Evolutionary conservation across 495 filamentous ascomycete genomes (phyloP), one percentile per base, ranked within the genome.

Genomic region (Diplogelasinospora grovesii): DNA sequence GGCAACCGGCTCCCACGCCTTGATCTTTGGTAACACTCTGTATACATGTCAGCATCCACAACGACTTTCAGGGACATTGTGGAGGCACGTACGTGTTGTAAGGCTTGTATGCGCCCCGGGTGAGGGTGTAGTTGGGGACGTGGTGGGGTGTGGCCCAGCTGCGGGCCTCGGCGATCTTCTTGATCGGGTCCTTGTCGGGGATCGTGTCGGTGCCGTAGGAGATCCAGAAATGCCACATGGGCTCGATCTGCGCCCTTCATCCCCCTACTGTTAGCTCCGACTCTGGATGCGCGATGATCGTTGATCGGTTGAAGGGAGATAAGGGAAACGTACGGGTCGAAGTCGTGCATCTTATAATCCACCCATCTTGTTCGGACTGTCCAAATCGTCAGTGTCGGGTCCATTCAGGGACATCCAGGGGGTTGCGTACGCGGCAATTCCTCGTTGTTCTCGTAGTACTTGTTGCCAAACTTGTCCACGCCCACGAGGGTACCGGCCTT

Each of bases 161-260:
- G 26, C 87, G 74, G 39, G 75, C 68, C 19, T 76, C 70, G 56
- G 81, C 74, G n/a, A n/a, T n/a, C n/a, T n/a, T n/a, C 20, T 89
- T 32, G 46, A 89, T 50, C 23, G 82, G 73, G 61, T 99, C 92
- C 50, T 78, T 58, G 16, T 69, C 74, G 4, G 92, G 92, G 18
- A 89, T 83, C 59, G 87, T 82, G 63, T 97, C 89, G 41, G 93
- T 82, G 65, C 84, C 66, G 66, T 99, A 96, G 31, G 85, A 83
- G 52, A 97, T 86, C 92, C 92, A 99, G 16, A 86, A 86, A 64
- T 97, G 92, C 89, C 92, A 98, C 68, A 89, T 86, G 14, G 93
- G 93, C 65, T 98, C 93, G 57, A 96, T 82, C 30, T 97, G 89
- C 42, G 77, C 66, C 21, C 80, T 86, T n/a, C n/a, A n/a, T n/a